Percentiles rank a stretch among this genome's conserved stretches.
These are phyloP conservation scores for Trichoderma brevicompactum DNA, from an alignment of 2,329 filamentous ascomycete genomes.

Conservation along the genomic window DNA sequence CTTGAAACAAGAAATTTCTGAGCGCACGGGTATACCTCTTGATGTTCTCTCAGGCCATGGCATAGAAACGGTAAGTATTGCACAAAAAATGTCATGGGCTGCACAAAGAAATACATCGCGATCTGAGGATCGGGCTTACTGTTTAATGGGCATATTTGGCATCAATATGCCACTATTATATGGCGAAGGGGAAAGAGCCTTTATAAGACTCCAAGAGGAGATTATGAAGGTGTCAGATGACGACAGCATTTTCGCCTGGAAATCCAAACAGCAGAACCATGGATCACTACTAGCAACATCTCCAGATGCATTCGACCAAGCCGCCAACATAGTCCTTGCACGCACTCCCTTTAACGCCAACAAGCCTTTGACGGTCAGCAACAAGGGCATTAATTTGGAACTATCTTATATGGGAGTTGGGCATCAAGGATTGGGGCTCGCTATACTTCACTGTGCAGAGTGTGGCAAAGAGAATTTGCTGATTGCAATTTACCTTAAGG, in stretches of 20 bases:
- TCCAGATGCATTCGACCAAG: conserved; percentile 13
- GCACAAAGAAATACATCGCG: conserved; percentile 1
- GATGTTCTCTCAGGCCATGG: conserved; percentile 5
- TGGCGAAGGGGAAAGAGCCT: conserved; percentile 14
- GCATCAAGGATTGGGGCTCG: neutral
- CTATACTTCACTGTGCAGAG: conserved; percentile 13
- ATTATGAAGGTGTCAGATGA: conserved; percentile 21
- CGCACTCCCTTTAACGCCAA: neutral
- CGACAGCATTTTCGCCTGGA: conserved; percentile 22
- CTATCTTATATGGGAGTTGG: conserved; percentile 19
- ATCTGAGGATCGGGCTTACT: conserved; percentile 20
- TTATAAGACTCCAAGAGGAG: conserved; percentile 10
- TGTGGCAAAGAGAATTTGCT: neutral
- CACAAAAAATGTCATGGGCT: conserved; percentile 15
- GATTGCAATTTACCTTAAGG: conserved; percentile 19
- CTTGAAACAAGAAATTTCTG: conserved; percentile 2
- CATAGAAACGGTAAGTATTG: conserved; percentile 1
- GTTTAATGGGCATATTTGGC: conserved; percentile 20
- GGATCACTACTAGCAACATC: conserved; percentile 9
- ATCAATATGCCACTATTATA: conserved; percentile 20
- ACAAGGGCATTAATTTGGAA: conserved; percentile 2
- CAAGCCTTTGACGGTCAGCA: conserved; percentile 1
- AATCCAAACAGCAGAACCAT: neutral
- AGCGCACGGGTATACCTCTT: conserved; percentile 9
- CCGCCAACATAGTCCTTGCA: neutral